Base-by-base conservation (phyloP, 116 monocot genomes). In the Papilionanthe hybrid region DNA sequence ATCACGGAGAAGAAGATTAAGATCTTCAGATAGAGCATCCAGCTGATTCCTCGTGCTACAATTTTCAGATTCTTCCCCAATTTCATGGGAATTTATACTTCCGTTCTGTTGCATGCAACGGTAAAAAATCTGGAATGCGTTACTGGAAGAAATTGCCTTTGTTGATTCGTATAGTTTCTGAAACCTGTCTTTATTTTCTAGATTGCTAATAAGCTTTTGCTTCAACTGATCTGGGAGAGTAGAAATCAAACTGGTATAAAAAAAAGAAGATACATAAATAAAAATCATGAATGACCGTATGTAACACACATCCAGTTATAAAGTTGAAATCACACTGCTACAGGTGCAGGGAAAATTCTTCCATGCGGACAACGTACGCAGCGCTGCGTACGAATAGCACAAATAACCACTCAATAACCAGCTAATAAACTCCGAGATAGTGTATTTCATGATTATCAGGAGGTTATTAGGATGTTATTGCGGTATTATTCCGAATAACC, bases 101-200 rank as follows among this genome's bases (percentile, higher is more conserved):
- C 78, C 79, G 53, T 65, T 63, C 79, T 56, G 19, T 43, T 55
- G 37, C 25, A 85, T 81, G 29, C 73, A 71, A 53, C 85, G 58
- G 50, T 87, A 76, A 75, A 81, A 88, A 45, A 87, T 84, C 68
- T 79, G 83, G 11, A 90, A 78, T 3, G 91, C 90, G 75, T 91
- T 85, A 75, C 86, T 83, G 12, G 90, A 77, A 15, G 96, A 91
- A 73, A 89, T 91, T 47, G 53, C 73, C 75, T 85, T 85, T 12
- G 85, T 66, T 76, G 90, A 71, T 72, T 78, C 73, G 44, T 85
- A 43, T 9, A 93, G 65, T 19, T 81, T 87, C 29, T 80, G 32
- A 68, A 91, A 72, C 68, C 22, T 78, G 5, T 82, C 83, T 79
- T 81, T 93, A 2, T 75, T 80, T 56, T 87, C 82, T 19, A 22